Base-by-base conservation (phyloP, 2,329 filamentous ascomycete species). In the Claviceps fusiformis region DNA sequence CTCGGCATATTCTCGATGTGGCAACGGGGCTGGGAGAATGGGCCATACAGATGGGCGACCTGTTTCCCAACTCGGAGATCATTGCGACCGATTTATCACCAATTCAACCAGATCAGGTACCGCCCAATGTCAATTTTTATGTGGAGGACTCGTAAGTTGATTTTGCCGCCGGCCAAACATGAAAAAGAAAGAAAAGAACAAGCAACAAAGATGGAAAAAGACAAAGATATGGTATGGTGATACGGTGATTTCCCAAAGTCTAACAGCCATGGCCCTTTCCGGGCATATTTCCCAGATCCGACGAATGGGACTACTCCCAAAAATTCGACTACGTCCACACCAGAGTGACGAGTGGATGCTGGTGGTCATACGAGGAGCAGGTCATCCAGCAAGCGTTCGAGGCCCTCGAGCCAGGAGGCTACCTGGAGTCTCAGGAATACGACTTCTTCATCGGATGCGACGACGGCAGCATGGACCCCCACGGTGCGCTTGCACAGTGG, bases 41-140 rank as follows among this genome's bases (percentile, higher is more conserved):
- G 82, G 81, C 82, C 13, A 82, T 87, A 56, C 79, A 85, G 62
- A 78, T 88, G 71, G 82, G 80, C 61, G 79, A 82, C 60, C 63
- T 72, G 51, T 86, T 83, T 57, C 83, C 83, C 13, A 63, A 75
- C 4, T 71, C 83, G 11, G 68, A 76, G 57, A 74, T 87, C 35
- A 75, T 77, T 51, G 84, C 82, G 37, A 85, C 80, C 9, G 84
- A 87, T 62, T 72, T 87, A 6, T 86, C 82, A 1, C 82, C 83
- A 1, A 82, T 86, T 31, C 84, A 87, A 62, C 82, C 83, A 2
- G 70, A 71, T 5, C 73, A 78, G 50, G 83, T 89, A 0, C 86
- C 87, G 0, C 77, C 79, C 19, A 91, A 91, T 59, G 83, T 89
- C 15, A 79, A 82, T 58, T 91, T 91, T 60, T 81, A 82, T 57